Evolutionary conservation across 352 stramenopile genomes (phyloP).

Genomic region (Phytophthora sp.): DNA sequence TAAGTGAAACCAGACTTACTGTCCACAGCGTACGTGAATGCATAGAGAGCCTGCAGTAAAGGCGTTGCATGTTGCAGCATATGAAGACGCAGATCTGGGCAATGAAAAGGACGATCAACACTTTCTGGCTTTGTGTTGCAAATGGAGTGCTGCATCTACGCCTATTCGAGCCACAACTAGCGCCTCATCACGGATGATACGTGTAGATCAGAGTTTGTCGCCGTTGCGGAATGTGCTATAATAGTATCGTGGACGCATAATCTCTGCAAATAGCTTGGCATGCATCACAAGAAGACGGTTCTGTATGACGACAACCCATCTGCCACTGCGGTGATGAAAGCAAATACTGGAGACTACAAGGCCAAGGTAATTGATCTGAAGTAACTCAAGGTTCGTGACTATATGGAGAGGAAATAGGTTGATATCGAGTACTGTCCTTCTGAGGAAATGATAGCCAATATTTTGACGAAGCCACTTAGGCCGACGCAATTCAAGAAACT

Average conservation of each 20-base stretch:
- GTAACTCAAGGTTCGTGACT: not conserved
- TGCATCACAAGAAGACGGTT: constrained; percentile 5
- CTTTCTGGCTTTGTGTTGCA: constrained; percentile 11
- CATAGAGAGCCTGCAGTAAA: constrained; percentile 5
- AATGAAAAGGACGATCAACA: constrained; percentile 18
- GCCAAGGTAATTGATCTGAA: constrained; percentile 5
- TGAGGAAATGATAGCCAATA: constrained; percentile 13
- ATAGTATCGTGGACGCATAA: constrained; percentile 18
- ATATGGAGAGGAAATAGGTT: not conserved
- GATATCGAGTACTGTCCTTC: constrained; percentile 8
- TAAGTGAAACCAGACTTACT: not conserved
- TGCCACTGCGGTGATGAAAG: constrained; percentile 1
- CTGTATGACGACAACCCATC: constrained; percentile 7
- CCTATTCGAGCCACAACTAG: constrained; percentile 8
- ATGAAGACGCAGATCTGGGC: constrained; percentile 7
- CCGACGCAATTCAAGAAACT: constrained; percentile 16
- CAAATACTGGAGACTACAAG: constrained; percentile 21
- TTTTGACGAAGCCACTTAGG: constrained; percentile 3
- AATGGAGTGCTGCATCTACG: constrained; percentile 7
- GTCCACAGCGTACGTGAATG: constrained; percentile 3
- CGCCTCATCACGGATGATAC: constrained; percentile 6
- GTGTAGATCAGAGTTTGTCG: constrained; percentile 8
- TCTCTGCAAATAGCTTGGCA: constrained; percentile 6
- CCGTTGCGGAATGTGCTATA: constrained; percentile 2
- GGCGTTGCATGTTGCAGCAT: constrained; percentile 6